phyloP scores from a whole-genome alignment of 1,284 basidiomycete genomes.

The Ustilago crameri region DNA sequence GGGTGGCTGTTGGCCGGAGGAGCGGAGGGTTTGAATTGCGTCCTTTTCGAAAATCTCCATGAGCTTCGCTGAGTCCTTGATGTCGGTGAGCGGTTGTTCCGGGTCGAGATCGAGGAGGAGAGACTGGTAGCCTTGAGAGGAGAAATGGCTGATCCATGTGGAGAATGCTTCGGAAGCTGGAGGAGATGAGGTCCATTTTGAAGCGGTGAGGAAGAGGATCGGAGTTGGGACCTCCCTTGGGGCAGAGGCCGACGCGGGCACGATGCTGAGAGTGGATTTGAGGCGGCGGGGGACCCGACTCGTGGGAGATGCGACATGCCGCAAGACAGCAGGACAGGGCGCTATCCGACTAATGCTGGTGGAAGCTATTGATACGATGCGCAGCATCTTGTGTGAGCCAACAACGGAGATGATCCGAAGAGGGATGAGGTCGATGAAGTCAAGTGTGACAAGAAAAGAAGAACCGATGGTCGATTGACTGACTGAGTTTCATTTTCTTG shows the following conservation, averaged over 20 bases:
- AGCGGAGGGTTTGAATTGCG: conserved; percentile 28
- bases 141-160: conserved; percentile 33
- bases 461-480: no score
- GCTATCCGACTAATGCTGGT: conserved; percentile 9
- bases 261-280: conserved; percentile 29
- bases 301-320: conserved; percentile 1
- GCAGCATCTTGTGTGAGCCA: conserved; percentile 17
- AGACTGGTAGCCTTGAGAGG: conserved; percentile 42
- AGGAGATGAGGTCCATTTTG: conserved; percentile 44
- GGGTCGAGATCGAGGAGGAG: conserved; percentile 59
- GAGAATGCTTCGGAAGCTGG: conserved; percentile 32
- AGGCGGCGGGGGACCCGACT: conserved; percentile 19
- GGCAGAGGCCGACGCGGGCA: conserved; percentile 21
- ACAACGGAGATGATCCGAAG: not conserved
- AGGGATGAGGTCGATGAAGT: not conserved
- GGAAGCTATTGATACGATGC: conserved; percentile 12
- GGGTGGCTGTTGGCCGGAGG: conserved; percentile 36
- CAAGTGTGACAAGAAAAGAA: not conserved
- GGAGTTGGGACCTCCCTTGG: conserved; percentile 61
- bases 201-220: conserved; percentile 58
- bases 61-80: conserved; percentile 39
- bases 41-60: conserved; percentile 46
- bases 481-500: no score
- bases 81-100: conserved; percentile 14
- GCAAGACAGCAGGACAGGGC: no score